Evolutionary conservation across 768 basidiomycete species (phyloP), one percentile per base, ranked within the genome.

Genomic region (Gyrodon lividus): DNA sequence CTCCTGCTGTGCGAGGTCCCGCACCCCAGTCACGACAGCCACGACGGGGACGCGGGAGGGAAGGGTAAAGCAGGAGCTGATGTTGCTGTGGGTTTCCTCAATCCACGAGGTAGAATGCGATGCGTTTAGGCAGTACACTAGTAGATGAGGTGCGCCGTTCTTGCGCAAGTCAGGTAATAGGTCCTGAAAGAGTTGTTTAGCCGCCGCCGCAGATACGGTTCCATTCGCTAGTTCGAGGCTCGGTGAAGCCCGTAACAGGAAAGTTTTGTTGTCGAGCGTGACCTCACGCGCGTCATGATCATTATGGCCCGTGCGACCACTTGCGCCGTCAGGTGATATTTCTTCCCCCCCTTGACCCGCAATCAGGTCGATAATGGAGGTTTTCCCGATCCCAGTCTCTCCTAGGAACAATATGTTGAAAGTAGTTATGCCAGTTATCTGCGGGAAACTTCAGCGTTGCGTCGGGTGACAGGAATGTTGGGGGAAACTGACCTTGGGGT

Each of bases 111-210:
- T 41, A 24, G 63, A 20, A 43, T 44, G 59, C 4, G 26, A 39
- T 4, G 52, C 56, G 19, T 58, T 37, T 30, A 66, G 38, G 59
- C 58, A 64, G 38, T 64, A 64, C 33, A 58, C 56, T 17, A 64
- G 43, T 4, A 64, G 31, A 30, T 56, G 56, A 17, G 54, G 24
- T 23, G 54, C 61, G 12, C 64, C 58, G 14, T 50, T 52, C 43
- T 16, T 49, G 54, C 49, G 46, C 50, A 64, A 52, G 26, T 39
- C 34, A 38, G 9, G 28, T 41, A 64, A 33, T 2, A 28, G 46
- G 9, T 43, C 38, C 33, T 49, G 55, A 20, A 60, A 23, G 4
- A 28, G 16, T 53, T 51, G 48, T 37, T 12, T 45, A 28, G 41
- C 35, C 10, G 17, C 26, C 26, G 30, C 48, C 28, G 49, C 6